Evolutionary conservation across 2,329 filamentous ascomycete species (phyloP).

Genomic region (Colletotrichum neosansevieriae): DNA sequence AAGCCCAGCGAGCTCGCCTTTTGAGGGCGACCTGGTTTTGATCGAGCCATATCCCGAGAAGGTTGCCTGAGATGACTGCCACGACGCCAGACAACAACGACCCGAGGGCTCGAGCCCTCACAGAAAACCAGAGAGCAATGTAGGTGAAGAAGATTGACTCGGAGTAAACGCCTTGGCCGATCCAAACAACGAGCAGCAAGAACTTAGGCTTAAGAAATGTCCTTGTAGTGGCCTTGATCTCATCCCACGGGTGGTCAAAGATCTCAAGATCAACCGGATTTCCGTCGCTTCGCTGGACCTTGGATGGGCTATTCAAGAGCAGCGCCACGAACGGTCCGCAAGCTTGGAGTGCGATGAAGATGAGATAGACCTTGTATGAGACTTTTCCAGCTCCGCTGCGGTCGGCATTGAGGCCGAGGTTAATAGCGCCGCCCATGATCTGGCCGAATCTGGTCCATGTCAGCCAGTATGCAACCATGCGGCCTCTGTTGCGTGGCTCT

Average conservation of each 20-base stretch:
- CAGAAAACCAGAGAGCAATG: slow-evolving; percentile 65
- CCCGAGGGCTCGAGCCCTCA: slow-evolving; percentile 59
- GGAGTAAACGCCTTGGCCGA: slow-evolving; percentile 60
- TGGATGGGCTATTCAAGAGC: slow-evolving; percentile 58
- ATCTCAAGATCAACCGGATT: slow-evolving; percentile 52
- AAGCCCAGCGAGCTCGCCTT: slow-evolving; percentile 64
- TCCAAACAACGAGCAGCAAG: slow-evolving; percentile 63
- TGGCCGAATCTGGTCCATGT: slow-evolving; percentile 67
- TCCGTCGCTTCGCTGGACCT: slow-evolving; percentile 56
- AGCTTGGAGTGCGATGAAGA: slow-evolving; percentile 58
- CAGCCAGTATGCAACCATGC: slow-evolving; percentile 74
- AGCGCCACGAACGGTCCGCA: slow-evolving; percentile 59
- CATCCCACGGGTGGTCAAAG: slow-evolving; percentile 59
- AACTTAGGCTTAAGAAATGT: slow-evolving; percentile 56
- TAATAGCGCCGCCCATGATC: slow-evolving; percentile 63
- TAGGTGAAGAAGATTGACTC: slow-evolving; percentile 53
- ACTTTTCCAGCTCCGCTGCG: slow-evolving; percentile 59
- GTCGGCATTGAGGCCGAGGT: slow-evolving; percentile 61
- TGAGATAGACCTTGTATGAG: slow-evolving; percentile 55
- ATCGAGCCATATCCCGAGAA: slow-evolving; percentile 73
- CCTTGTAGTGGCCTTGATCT: slow-evolving; percentile 68
- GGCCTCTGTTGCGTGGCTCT: slow-evolving; percentile 71
- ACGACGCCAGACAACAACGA: slow-evolving; percentile 65
- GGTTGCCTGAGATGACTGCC: slow-evolving; percentile 71
- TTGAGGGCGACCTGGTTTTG: slow-evolving; percentile 63